phyloP scores from a whole-genome alignment of 2,329 filamentous ascomycete species.

The Stemphylium vesicarium region DNA sequence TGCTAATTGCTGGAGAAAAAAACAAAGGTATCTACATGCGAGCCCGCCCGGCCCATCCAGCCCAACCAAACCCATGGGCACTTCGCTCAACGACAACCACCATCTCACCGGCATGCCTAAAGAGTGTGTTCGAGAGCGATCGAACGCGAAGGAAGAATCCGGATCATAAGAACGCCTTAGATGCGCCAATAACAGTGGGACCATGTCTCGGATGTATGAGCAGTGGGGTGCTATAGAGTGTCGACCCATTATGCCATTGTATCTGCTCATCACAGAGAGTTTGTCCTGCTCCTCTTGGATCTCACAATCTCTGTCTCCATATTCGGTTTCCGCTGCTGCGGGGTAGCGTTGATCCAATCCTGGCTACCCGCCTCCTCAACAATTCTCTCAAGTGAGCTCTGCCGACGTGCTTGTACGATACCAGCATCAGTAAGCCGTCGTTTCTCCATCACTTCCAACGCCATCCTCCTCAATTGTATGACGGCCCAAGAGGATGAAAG shows the following conservation, averaged over 20 bases:
- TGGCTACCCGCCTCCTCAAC: conserved; percentile 7
- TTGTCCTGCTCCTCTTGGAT: conserved; percentile 17
- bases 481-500: conserved; percentile 20
- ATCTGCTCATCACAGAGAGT: conserved; percentile 23
- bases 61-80: background rate
- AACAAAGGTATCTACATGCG: too few relatives aligned
- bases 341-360: conserved; percentile 11
- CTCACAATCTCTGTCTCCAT: background rate
- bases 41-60: background rate
- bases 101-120: background rate
- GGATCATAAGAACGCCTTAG: background rate
- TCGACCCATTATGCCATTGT: conserved; percentile 9
- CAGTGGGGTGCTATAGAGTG: conserved; percentile 1
- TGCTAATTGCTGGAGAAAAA: background rate
- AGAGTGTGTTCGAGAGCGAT: background rate
- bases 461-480: conserved; percentile 9
- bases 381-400: background rate
- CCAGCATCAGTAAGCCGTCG: conserved; percentile 25
- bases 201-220: conserved; percentile 1
- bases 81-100: background rate
- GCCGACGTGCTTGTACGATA: background rate
- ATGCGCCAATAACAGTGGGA: conserved; percentile 7
- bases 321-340: conserved; percentile 5
- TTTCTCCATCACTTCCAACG: conserved; percentile 14
- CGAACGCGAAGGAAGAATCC: conserved; percentile 5